Base-by-base conservation (phyloP, 1,284 basidiomycete genomes). In the Irpex sp. region DNA sequence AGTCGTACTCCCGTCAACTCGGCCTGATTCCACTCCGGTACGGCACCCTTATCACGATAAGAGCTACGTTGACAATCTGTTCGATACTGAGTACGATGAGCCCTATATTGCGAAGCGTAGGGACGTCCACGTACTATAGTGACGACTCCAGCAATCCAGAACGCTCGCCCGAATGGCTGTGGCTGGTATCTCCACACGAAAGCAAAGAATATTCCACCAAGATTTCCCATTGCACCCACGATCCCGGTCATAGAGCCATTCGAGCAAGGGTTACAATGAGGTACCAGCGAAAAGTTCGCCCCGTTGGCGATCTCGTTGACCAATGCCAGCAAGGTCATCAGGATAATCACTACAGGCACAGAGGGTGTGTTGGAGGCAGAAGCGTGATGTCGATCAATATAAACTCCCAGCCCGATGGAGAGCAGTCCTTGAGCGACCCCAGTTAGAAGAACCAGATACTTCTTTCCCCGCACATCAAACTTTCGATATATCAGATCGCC, bases 181-280 rank as follows among this genome's bases (percentile, higher is more conserved):
- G 79, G 71, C 59, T 81, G 80, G 73, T 82, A 83, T n/a, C 84
- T 75, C 67, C 84, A 85, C 13, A 84, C 71, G 1, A 84, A 68
- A 1, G 82, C 79, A 52, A 81, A 85, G 19, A 82, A 55, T 34
- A 86, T 75, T 1, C 85, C 85, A 2, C 85, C 85, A 1, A 84
- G 66, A 66, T 85, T 85, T 9, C 85, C 85, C 60, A 80, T 76
- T 2, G 73, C 79, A 2, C 85, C 85, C 0, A 85, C 84, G 21
- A 85, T 72, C 3, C 85, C 84, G 31, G 77, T 80, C 79, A 77
- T 77, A 58, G 77, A 70, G 3, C 76, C 76, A 47, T 77, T 78
- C 4, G 72, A 75, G 36, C 72, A 70, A 73, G 74, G 71, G 31
- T 62, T 60, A 56, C 60, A 76, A 65, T 72, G 40, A 74, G 64